Evolutionary conservation across 2,329 filamentous ascomycete genomes (phyloP), one percentile per base, ranked within the genome.

Genomic region (Verticillium albo-atrum): DNA sequence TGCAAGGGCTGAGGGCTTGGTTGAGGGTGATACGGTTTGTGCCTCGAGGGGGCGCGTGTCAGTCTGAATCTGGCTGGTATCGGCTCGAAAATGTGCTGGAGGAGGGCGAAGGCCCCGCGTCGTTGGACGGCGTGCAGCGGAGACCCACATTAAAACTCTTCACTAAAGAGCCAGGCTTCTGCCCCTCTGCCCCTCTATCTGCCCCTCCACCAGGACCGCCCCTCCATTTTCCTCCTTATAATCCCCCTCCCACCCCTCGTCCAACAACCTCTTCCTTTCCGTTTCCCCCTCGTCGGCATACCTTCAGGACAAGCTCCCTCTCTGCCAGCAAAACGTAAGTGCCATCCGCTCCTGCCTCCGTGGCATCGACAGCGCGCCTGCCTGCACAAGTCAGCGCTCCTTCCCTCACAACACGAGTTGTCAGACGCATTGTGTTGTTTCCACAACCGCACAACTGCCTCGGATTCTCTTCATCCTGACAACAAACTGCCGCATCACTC

Each of bases 281-380:
- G 35, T 51, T 51, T 42, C 28, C 42, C 42, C 55, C 27, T 57
- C 55, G 55, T 57, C 55, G 25, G 55, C 55, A 57, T 57, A 57
- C 55, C 55, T 47, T 47, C 42, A 47, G 42, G 42, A 53, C 25
- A 53, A 53, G 27, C 51, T 28, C 51, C 25, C 51, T 53, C 27
- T 53, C 51, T 53, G 51, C 51, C 51, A 28, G 51, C 51, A 26
- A 53, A 53, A 32, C n/a, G 51, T 53, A 53, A 53, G 51, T 53
- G 14, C 7, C 51, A 27, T n/a, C 51, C 47, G 20, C 25, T 3
- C 23, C 47, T 26, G 20, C 9, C 47, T 25, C 9, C n/a, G 10
- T 15, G 1, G 2, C 14, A 9, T 51, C 20, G 47, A 51, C 25
- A 23, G 14, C n/a, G 30, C 9, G 14, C 30, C 30, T 14, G 9